These are phyloP conservation scores for Colletotrichum sublineola DNA, from an alignment of 2,329 filamentous ascomycete genomes.

Conservation along the genomic window DNA sequence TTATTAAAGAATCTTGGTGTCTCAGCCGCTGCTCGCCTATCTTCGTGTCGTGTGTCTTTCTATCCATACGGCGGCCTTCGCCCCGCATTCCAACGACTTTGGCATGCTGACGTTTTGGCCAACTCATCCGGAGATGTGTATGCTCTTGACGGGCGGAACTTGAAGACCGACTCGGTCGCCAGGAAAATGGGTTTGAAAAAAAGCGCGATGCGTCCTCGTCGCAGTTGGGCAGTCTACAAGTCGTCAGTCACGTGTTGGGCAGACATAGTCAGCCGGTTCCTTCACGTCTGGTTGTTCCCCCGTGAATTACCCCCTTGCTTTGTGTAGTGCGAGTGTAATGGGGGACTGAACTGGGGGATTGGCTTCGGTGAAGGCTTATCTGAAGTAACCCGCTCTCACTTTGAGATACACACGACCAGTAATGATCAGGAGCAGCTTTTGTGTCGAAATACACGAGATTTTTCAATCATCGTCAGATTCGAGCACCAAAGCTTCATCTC, in stretches of 20 bases:
- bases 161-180: neutral
- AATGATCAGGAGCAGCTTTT: neutral
- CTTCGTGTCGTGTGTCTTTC: slow-evolving; percentile 3
- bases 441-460: neutral
- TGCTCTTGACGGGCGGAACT: neutral
- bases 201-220: neutral
- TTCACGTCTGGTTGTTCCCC: neutral
- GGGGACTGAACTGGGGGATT: neutral
- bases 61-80: neutral
- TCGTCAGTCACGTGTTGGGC: neutral
- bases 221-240: neutral
- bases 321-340: neutral
- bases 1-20: neutral
- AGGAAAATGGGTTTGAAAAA: neutral
- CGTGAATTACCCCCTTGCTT: neutral
- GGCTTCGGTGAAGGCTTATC: neutral
- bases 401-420: too few species aligned
- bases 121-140: neutral
- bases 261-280: neutral
- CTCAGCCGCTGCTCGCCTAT: neutral
- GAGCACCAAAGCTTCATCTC: neutral
- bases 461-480: neutral
- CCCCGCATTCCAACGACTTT: neutral
- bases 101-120: neutral
- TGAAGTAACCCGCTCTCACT: neutral